Base-by-base conservation (phyloP, 805 yeast species). In the Cyberlindnera mycetangii region DNA sequence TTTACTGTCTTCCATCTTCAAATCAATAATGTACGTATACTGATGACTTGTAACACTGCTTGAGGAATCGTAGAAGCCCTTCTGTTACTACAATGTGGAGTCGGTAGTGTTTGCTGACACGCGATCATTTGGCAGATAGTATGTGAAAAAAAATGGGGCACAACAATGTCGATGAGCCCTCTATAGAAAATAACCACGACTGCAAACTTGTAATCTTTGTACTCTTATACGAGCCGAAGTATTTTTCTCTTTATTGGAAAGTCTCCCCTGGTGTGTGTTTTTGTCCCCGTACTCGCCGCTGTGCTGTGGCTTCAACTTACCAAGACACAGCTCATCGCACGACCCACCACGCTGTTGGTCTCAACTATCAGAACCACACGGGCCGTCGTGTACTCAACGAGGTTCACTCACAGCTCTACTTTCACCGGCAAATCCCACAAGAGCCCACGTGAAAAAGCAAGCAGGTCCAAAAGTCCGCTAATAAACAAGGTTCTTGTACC, bases 361-460 rank as follows among this genome's bases (percentile, higher is more conserved):
- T 5, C 42, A 17, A 20, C 22, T 11, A 30, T 31, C 30, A 30
- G 30, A 31, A 34, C 34, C 17, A 12, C 44, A 41, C 54, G 49
- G 48, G 25, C 39, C 20, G 17, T 48, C 48, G 57, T 51, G 49
- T 34, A 28, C 17, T 20, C 19, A 14, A 15, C 32, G 36, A 47
- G 53, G 36, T 30, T 39, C 20, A 47, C 47, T 16, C 43, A 43
- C 37, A 38, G 41, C 18, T 15, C 21, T 8, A 24, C 28, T 20
- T 35, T 19, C 15, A 27, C 19, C 7, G 37, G 8, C 12, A 34
- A 19, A 21, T 34, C 19, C 20, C 6, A 31, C 34, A 20, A 8
- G 20, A 31, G 14, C 16, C 32, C 7, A 28, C 32, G 15, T 9
- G 28, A 24, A 24, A 12, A 8, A 24, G 7, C 32, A 30, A 7